Evolutionary conservation across 2,329 filamentous ascomycete species (phyloP), one percentile per base, ranked within the genome.

Genomic region (Dothistroma septosporum): DNA sequence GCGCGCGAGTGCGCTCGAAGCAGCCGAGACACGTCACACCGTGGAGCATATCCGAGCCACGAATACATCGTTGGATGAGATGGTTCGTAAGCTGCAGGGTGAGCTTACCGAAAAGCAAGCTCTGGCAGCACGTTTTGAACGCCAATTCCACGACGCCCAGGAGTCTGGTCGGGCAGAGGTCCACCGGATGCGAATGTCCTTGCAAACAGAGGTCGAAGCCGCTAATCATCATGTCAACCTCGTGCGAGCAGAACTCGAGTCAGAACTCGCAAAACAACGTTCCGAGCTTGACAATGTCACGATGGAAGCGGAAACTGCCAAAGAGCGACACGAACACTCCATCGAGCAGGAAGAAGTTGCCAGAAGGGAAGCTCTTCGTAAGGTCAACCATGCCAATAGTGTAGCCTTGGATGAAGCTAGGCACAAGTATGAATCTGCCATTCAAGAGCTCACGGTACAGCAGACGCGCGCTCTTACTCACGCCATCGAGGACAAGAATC

Each of bases 201-300:
- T 96, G 80, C 89, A 96, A 73, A 83, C 84, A 12, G 91, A 97
- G 71, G 80, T 97, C 35, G 91, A 96, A 61, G 82, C 86, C 44
- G 90, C 92, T 55, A 94, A 92, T 71, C 87, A 90, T 73, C 88
- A 96, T 69, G 89, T 93, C 74, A 93, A 95, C 70, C 84, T 89
- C 58, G 86, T 93, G 31, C 88, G 91, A 56, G 86, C 89, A 52
- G 89, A 93, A 69, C 83, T 95, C 11, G 92, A 96, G 73, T 86
- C 88, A 61, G 90, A 96, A 73, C 84, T 94, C 61, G 77, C 82
- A 28, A 87, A 87, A 69, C 78, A 92, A 31, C 87, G 91, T 57
- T 78, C 83, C 21, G 90, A 96, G 73, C 78, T 96, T 48, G 91
- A 96, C 64, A 87, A 87, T 67, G 83, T 89, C 59, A 88, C 84